phyloP scores from a whole-genome alignment of 2,329 filamentous ascomycete genomes.

The Paraconiothyrium brasiliense region DNA sequence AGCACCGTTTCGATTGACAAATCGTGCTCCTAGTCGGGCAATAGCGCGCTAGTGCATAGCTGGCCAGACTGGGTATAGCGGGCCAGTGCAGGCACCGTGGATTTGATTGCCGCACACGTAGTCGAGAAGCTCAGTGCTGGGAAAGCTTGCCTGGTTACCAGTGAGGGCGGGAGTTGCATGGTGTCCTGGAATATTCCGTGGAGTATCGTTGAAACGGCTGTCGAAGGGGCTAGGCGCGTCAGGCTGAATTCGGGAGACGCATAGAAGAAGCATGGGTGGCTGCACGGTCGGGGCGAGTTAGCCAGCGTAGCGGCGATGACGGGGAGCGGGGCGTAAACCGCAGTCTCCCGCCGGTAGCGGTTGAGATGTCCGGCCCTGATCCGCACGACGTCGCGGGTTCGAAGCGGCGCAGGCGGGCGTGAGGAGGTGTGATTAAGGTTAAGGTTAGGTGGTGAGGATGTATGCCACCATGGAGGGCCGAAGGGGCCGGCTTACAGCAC shows the following conservation, averaged over 20 bases:
- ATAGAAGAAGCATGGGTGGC: not conserved
- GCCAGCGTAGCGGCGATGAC: not conserved
- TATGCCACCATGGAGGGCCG: conserved; percentile 4
- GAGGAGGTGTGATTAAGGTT: conserved; percentile 23
- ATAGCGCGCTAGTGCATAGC: conserved; percentile 11
- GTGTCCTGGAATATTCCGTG: conserved; percentile 6
- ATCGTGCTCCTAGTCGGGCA: conserved; percentile 5
- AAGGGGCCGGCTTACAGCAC: not conserved
- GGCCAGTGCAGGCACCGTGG: not conserved
- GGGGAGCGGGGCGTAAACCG: conserved; percentile 8
- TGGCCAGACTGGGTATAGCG: conserved; percentile 6
- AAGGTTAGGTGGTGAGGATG: conserved; percentile 18
- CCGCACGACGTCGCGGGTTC: not conserved
- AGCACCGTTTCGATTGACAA: conserved; percentile 7
- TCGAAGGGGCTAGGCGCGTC: conserved; percentile 7
- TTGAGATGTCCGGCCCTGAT: not conserved
- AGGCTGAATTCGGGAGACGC: conserved; percentile 16
- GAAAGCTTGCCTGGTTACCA: conserved; percentile 15
- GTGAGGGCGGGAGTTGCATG: conserved; percentile 1
- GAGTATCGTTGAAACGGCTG: conserved; percentile 13
- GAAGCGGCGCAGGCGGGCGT: conserved; percentile 7
- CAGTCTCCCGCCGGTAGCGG: conserved; percentile 11
- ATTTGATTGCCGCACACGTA: conserved; percentile 3
- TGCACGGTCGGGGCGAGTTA: not conserved
- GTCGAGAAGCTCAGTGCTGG: not conserved